phyloP scores from a whole-genome alignment of 768 basidiomycete genomes.

The Myochromella boudieri region DNA sequence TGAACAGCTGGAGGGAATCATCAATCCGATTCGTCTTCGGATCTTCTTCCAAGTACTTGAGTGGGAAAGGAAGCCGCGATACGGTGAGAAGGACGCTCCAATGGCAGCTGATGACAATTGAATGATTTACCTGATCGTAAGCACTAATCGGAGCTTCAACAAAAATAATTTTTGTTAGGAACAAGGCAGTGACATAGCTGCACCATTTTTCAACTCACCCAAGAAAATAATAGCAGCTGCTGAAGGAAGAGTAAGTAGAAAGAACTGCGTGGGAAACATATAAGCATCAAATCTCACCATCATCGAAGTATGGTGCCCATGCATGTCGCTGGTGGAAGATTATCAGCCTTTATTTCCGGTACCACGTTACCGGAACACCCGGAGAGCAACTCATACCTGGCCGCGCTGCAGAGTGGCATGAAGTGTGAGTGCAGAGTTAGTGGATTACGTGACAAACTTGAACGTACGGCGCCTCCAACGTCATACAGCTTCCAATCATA shows the following conservation, averaged over 20 bases:
- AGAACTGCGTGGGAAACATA: neutral
- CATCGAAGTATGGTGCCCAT: constrained; percentile 86
- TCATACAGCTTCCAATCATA: constrained; percentile 83
- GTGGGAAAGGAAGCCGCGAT: neutral
- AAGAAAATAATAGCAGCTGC: constrained; percentile 86
- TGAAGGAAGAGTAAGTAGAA: constrained; percentile 22
- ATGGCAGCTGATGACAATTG: neutral
- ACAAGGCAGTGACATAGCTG: neutral
- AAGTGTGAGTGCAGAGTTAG: neutral
- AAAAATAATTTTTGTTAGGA: neutral
- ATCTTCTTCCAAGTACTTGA: constrained; percentile 81
- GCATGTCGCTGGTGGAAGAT: constrained; percentile 55
- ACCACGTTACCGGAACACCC: neutral
- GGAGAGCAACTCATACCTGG: constrained; percentile 42
- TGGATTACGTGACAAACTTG: constrained; percentile 2
- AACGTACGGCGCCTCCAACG: constrained; percentile 77
- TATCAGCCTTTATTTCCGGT: neutral
- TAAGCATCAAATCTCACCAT: constrained; percentile 50
- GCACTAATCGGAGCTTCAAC: constrained; percentile 73
- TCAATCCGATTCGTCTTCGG: constrained; percentile 75
- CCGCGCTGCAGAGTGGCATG: constrained; percentile 43
- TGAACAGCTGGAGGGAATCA: constrained; percentile 80
- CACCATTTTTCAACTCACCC: constrained; percentile 30
- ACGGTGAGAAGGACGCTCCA: neutral
- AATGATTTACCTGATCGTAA: constrained; percentile 69